Evolutionary conservation across 1,284 basidiomycete genomes (phyloP).

Genomic region (Ceratobasidium sp.): DNA sequence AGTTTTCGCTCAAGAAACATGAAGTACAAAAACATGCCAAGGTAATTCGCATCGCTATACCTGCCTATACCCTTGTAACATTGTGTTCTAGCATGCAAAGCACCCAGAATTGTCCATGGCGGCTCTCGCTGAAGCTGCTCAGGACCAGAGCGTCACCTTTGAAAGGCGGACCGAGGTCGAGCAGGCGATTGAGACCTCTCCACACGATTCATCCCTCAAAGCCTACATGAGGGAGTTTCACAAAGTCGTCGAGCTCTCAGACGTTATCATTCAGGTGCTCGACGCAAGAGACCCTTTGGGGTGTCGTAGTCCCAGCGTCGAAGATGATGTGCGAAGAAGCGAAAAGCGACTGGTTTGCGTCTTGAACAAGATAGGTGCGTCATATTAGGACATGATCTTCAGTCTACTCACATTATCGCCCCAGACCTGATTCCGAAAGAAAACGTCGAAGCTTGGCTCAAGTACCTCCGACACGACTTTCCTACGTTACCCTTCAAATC

Average conservation of each 20-base stretch:
- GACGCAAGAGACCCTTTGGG: slow-evolving; percentile 94
- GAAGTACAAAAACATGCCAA: slow-evolving; percentile 62
- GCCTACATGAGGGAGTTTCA: slow-evolving; percentile 58
- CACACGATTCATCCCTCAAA: slow-evolving; percentile 32
- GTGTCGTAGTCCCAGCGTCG: slow-evolving; percentile 83
- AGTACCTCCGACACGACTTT: slow-evolving; percentile 87
- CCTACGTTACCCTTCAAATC: slow-evolving; percentile 96
- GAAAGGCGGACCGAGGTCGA: slow-evolving; percentile 53
- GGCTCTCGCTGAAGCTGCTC: slow-evolving; percentile 11
- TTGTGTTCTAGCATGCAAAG: slow-evolving; percentile 16
- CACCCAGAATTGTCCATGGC: background rate
- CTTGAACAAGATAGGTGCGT: slow-evolving; percentile 89
- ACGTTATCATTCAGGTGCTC: slow-evolving; percentile 84
- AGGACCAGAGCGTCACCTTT: slow-evolving; percentile 53
- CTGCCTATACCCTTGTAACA: background rate
- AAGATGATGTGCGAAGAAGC: slow-evolving; percentile 85
- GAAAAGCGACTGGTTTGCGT: slow-evolving; percentile 91
- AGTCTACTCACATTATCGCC: background rate
- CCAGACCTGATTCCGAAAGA: slow-evolving; percentile 87
- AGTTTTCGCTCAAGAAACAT: slow-evolving; percentile 59
- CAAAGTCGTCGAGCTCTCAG: slow-evolving; percentile 92
- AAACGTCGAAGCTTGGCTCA: slow-evolving; percentile 91
- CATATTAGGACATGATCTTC: background rate
- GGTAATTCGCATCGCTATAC: slow-evolving; percentile 52
- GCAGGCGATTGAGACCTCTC: background rate